Evolutionary conservation across 2,329 filamentous ascomycete species (phyloP).

Genomic region (Pyrenochaeta sp.): DNA sequence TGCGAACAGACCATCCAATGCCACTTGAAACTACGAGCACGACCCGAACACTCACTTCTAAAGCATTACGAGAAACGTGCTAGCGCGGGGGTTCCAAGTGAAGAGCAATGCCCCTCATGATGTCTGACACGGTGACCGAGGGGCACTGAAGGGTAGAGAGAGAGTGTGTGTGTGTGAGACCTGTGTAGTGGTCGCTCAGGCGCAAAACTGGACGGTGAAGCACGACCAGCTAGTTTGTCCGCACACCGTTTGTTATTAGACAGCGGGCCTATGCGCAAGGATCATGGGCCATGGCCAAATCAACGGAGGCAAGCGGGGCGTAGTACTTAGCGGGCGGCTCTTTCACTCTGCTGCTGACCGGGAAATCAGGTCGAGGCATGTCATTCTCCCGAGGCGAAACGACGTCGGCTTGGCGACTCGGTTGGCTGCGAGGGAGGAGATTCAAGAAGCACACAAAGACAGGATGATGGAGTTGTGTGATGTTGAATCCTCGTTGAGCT

Average conservation of each 20-base stretch:
- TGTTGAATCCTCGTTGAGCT: neutral
- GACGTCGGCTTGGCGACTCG: slow-evolving; percentile 2
- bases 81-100: slow-evolving; percentile 45
- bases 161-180: slow-evolving; percentile 2
- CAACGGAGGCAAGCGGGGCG: slow-evolving; percentile 24
- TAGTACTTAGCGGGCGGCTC: slow-evolving; percentile 15
- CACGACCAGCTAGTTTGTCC: slow-evolving; percentile 14
- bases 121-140: slow-evolving; percentile 13
- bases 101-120: slow-evolving; percentile 32
- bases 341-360: slow-evolving; percentile 16
- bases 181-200: slow-evolving; percentile 10
- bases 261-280: slow-evolving; percentile 24
- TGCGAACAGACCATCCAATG: slow-evolving; percentile 27
- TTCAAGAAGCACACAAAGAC: neutral
- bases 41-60: slow-evolving; percentile 37
- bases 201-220: slow-evolving; percentile 24
- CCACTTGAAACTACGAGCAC: slow-evolving; percentile 40
- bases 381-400: slow-evolving; percentile 6
- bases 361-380: slow-evolving; percentile 8
- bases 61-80: slow-evolving; percentile 41
- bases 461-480: neutral
- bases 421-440: slow-evolving; percentile 4
- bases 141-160: slow-evolving; percentile 14
- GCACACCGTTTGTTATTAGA: slow-evolving; percentile 21
- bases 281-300: slow-evolving; percentile 21